Evolutionary conservation across 441 rosid genomes (phyloP).

Genomic region (Pelargonium citronellum): DNA sequence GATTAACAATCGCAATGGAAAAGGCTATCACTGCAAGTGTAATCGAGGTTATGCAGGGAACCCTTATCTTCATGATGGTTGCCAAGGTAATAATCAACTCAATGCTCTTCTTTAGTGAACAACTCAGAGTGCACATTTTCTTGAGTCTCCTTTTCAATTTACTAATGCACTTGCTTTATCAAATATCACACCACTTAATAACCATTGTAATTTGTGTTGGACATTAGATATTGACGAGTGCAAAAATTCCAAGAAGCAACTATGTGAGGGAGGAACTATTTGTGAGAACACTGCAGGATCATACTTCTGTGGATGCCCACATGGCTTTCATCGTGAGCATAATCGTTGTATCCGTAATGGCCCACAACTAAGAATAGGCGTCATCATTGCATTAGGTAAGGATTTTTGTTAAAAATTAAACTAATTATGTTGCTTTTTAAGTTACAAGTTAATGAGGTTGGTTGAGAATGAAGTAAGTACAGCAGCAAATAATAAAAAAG

Average conservation of each 20-base stretch:
- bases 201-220: no score
- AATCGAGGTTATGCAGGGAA: constrained; percentile 11
- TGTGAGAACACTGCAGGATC: constrained; percentile 14
- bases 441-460: no score
- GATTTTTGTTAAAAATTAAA: neutral
- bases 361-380: neutral
- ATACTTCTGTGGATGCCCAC: constrained; percentile 17
- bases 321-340: constrained; percentile 6
- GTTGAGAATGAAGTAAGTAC: no score
- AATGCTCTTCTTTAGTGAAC: neutral
- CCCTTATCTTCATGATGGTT: constrained; percentile 20
- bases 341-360: neutral
- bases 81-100: constrained; percentile 8
- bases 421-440: neutral
- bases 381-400: constrained; percentile 11
- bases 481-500: no score
- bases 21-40: constrained; percentile 13
- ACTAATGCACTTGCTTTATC: no score
- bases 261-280: constrained; percentile 7
- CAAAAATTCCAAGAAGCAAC: neutral
- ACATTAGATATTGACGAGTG: constrained; percentile 19
- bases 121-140: no score
- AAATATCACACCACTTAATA: no score
- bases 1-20: neutral
- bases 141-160: no score